Evolutionary conservation across 805 yeast genomes (phyloP).

Genomic region (Metschnikowia picachoensis): DNA sequence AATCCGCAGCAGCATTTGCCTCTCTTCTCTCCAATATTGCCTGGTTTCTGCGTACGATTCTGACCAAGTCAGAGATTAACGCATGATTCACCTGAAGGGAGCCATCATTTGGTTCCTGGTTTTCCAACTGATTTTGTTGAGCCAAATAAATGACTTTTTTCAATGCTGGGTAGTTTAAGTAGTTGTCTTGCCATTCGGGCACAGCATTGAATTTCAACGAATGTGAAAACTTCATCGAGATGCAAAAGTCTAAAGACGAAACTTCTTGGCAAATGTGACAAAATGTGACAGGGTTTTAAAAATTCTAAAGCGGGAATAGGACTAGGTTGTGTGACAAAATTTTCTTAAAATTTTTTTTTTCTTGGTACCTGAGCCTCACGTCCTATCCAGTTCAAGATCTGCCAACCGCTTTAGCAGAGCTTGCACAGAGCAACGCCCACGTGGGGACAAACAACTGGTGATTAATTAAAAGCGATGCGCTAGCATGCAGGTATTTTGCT

Average conservation of each 20-base stretch:
- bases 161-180: slow-evolving; percentile 42
- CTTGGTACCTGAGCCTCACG: not conserved
- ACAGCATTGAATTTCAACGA: slow-evolving; percentile 50
- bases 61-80: slow-evolving; percentile 28
- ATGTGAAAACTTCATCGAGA: slow-evolving; percentile 45
- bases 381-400: not conserved
- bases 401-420: not conserved
- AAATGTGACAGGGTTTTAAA: not conserved
- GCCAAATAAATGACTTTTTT: slow-evolving; percentile 55
- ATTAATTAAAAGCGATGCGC: no score
- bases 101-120: slow-evolving; percentile 25
- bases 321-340: slow-evolving; percentile 8
- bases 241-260: not conserved
- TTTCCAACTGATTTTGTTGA: slow-evolving; percentile 37
- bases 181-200: slow-evolving; percentile 49
- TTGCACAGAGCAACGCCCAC: not conserved
- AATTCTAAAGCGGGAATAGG: slow-evolving; percentile 3
- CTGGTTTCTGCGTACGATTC: slow-evolving; percentile 13
- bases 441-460: not conserved
- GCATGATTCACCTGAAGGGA: slow-evolving; percentile 19
- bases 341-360: not conserved
- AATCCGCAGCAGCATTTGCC: slow-evolving; percentile 3
- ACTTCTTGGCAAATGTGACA: slow-evolving; percentile 3
- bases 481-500: no score
- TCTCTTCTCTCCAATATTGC: slow-evolving; percentile 6